phyloP scores from a whole-genome alignment of 768 basidiomycete species.

The Termitomyces sp. region DNA sequence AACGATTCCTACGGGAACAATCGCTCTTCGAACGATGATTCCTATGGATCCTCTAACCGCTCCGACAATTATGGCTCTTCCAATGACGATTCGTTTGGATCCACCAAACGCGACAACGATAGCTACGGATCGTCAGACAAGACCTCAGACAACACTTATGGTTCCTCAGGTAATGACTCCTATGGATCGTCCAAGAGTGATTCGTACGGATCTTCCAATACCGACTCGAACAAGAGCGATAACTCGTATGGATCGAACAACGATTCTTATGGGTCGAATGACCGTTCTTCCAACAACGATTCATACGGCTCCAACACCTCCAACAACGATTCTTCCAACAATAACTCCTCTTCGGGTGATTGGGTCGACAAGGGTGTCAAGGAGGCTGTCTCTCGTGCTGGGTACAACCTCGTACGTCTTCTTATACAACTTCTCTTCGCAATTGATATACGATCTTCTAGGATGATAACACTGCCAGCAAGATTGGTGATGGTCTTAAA shows the following conservation, averaged over 20 bases:
- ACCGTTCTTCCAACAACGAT: constrained; percentile 5
- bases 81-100: constrained; percentile 20
- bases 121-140: constrained; percentile 22
- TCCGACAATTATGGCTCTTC: constrained; percentile 21
- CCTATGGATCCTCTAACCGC: background rate
- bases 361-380: constrained; percentile 29
- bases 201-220: background rate
- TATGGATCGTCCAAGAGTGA: constrained; percentile 12
- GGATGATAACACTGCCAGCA: constrained; percentile 30
- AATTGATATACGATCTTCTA: constrained; percentile 5
- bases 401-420: constrained; percentile 33
- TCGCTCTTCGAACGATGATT: constrained; percentile 6
- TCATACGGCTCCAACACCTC: background rate
- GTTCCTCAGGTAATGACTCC: constrained; percentile 19
- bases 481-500: constrained; percentile 30
- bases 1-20: constrained; percentile 15
- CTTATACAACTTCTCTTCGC: background rate
- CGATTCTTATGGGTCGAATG: background rate
- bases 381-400: constrained; percentile 31
- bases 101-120: constrained; percentile 12
- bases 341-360: constrained; percentile 12
- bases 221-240: constrained; percentile 15
- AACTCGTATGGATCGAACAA: constrained; percentile 10
- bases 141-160: constrained; percentile 12
- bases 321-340: constrained; percentile 13